These are phyloP conservation scores for Porcisia hertigi DNA, from an alignment of 208 protist species.

Conservation along the genomic window DNA sequence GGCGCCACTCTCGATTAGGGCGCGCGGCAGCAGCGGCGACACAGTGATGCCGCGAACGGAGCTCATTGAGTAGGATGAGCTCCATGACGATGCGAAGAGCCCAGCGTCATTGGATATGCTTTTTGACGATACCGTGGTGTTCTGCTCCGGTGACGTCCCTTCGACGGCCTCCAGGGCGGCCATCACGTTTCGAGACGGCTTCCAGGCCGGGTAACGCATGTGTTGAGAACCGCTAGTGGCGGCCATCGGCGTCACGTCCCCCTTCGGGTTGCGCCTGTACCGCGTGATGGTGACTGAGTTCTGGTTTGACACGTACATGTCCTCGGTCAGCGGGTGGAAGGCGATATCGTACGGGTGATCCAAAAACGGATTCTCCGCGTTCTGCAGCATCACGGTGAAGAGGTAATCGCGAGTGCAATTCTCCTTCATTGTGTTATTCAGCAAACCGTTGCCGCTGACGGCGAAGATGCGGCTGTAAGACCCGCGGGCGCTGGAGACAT, in stretches of 20 bases:
- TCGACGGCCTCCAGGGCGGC: slow-evolving; percentile 25
- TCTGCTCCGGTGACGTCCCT: slow-evolving; percentile 3
- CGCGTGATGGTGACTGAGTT: slow-evolving; percentile 82
- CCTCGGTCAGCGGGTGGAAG: slow-evolving; percentile 71
- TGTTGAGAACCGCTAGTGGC: background rate
- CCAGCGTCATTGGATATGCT: slow-evolving; percentile 50
- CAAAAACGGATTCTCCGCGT: slow-evolving; percentile 66
- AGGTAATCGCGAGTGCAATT: slow-evolving; percentile 83
- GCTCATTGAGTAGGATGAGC: slow-evolving; percentile 59
- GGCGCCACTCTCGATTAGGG: slow-evolving; percentile 65
- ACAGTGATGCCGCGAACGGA: slow-evolving; percentile 82
- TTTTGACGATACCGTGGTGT: slow-evolving; percentile 11
- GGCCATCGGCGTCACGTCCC: slow-evolving; percentile 11
- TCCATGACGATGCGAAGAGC: slow-evolving; percentile 83
- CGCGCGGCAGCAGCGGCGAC: slow-evolving; percentile 70
- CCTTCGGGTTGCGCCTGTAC: slow-evolving; percentile 41
- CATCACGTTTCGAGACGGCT: slow-evolving; percentile 50
- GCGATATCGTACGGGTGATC: slow-evolving; percentile 88
- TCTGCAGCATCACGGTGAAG: slow-evolving; percentile 72
- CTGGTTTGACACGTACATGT: slow-evolving; percentile 86
- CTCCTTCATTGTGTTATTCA: slow-evolving; percentile 70
- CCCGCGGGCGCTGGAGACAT: slow-evolving; percentile 82
- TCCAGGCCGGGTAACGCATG: slow-evolving; percentile 32
- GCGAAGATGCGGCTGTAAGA: slow-evolving; percentile 87
- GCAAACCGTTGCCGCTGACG: slow-evolving; percentile 85